Percentiles rank a stretch among this genome's conserved stretches.
Evolutionary conservation across 1,284 basidiomycete species (phyloP).

Genomic region (Austroboletus novae-zelandiae): DNA sequence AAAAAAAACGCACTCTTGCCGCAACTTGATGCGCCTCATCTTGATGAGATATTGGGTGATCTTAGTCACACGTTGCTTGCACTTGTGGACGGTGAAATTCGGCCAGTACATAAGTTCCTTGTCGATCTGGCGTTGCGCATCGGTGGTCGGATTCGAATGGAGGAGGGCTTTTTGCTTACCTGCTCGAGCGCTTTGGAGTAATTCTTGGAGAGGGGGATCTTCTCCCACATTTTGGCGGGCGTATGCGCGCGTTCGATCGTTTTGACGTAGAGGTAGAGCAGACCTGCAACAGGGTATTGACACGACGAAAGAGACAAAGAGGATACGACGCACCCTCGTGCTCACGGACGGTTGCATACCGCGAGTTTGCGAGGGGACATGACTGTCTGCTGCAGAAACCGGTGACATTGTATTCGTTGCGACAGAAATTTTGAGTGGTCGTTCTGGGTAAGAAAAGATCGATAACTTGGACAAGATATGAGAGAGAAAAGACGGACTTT

Average conservation of each 20-base stretch:
- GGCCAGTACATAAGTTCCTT: conserved; percentile 96
- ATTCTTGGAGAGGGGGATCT: conserved; percentile 89
- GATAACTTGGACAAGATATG: too few species aligned
- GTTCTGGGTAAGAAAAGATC: conserved; percentile 52
- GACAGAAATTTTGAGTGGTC: conserved; percentile 93
- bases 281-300: conserved; percentile 47
- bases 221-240: conserved; percentile 97
- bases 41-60: conserved; percentile 99
- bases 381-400: conserved; percentile 97
- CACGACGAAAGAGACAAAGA: neutral
- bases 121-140: conserved; percentile 68
- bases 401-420: conserved; percentile 98
- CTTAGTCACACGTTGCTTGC: conserved; percentile 98
- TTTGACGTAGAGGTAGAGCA: conserved; percentile 96
- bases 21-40: conserved; percentile 88
- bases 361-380: conserved; percentile 95
- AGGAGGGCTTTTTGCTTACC: conserved; percentile 42
- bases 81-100: conserved; percentile 96
- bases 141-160: neutral
- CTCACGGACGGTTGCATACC: conserved; percentile 97
- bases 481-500: conserved; percentile 61
- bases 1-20: conserved; percentile 72
- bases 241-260: conserved; percentile 97
- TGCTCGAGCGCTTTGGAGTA: conserved; percentile 95
- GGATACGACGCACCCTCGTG: conserved; percentile 73